These are phyloP conservation scores for Kodamaea leandrae DNA, from an alignment of 805 yeast genomes.

Conservation along the genomic window DNA sequence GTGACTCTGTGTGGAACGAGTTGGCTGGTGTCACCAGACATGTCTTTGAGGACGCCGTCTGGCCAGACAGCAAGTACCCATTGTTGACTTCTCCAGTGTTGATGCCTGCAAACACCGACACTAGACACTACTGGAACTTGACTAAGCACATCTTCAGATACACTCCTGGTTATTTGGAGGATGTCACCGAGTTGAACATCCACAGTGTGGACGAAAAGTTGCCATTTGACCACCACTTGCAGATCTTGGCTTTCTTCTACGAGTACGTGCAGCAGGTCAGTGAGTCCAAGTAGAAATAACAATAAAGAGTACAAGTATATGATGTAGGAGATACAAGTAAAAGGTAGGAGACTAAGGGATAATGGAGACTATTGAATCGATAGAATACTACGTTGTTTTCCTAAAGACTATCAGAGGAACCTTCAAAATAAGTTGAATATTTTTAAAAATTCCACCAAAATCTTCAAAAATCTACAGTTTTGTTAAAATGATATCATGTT, in stretches of 20 bases:
- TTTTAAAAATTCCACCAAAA: too few species aligned
- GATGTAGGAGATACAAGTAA: too few species aligned
- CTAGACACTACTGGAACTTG: constrained; percentile 56
- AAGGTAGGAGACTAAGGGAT: too few species aligned
- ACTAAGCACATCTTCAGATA: constrained; percentile 55
- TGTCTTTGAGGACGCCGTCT: constrained; percentile 55
- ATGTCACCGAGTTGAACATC: constrained; percentile 12
- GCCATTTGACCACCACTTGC: constrained; percentile 32
- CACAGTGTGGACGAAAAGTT: constrained; percentile 40
- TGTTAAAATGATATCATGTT: too few species aligned
- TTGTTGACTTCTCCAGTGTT: constrained; percentile 46
- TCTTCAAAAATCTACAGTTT: too few species aligned
- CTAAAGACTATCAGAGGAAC: too few species aligned
- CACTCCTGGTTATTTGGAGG: constrained; percentile 22
- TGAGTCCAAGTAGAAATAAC: constrained; percentile 2
- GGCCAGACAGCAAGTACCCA: constrained; percentile 29
- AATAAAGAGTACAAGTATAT: too few species aligned
- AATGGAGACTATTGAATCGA: too few species aligned
- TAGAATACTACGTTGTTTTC: too few species aligned
- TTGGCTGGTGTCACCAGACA: constrained; percentile 64
- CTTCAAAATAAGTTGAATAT: too few species aligned
- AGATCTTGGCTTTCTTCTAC: constrained; percentile 34
- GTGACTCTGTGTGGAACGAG: constrained; percentile 20
- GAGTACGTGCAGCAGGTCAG: constrained; percentile 23
- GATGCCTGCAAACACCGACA: constrained; percentile 62